These are phyloP conservation scores for Purshia tridentata DNA, from an alignment of 306 rosid species.

Conservation along the genomic window DNA sequence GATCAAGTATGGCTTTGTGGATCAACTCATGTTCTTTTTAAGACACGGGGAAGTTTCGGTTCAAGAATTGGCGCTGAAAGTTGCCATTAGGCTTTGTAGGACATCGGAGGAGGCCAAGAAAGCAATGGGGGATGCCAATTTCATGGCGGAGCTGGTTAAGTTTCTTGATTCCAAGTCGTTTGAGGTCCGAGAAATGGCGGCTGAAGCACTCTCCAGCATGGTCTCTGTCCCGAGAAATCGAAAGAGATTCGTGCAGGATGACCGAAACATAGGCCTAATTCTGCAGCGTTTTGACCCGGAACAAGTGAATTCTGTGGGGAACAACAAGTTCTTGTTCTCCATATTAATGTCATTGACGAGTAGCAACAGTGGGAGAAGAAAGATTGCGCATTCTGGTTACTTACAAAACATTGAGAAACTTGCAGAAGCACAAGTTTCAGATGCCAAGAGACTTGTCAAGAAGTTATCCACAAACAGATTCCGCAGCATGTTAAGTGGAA, in stretches of 20 bases:
- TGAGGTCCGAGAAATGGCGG: constrained; percentile 82
- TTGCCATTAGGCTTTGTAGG: constrained; percentile 55
- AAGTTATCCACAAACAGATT: constrained; percentile 72
- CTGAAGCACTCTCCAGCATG: constrained; percentile 65
- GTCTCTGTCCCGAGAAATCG: constrained; percentile 69
- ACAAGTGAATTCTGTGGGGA: constrained; percentile 50
- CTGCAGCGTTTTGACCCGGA: constrained; percentile 61
- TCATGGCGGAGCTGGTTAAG: constrained; percentile 77
- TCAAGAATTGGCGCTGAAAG: constrained; percentile 73
- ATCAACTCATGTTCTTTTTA: constrained; percentile 55
- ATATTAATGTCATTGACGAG: constrained; percentile 72
- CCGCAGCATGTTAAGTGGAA: constrained; percentile 68
- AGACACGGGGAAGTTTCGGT: constrained; percentile 64
- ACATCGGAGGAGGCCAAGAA: constrained; percentile 74
- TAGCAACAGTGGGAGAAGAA: constrained; percentile 74
- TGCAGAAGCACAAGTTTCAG: constrained; percentile 75
- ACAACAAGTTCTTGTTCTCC: constrained; percentile 56
- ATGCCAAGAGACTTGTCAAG: constrained; percentile 85
- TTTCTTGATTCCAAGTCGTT: constrained; percentile 71
- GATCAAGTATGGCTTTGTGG: constrained; percentile 59
- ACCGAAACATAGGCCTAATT: constrained; percentile 51
- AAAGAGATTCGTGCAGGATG: constrained; percentile 74
- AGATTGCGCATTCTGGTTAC: constrained; percentile 69
- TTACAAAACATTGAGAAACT: constrained; percentile 75
- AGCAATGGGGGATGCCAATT: constrained; percentile 63